Base-by-base conservation (phyloP, 768 basidiomycete species). In the Tricholoma matsutake region DNA sequence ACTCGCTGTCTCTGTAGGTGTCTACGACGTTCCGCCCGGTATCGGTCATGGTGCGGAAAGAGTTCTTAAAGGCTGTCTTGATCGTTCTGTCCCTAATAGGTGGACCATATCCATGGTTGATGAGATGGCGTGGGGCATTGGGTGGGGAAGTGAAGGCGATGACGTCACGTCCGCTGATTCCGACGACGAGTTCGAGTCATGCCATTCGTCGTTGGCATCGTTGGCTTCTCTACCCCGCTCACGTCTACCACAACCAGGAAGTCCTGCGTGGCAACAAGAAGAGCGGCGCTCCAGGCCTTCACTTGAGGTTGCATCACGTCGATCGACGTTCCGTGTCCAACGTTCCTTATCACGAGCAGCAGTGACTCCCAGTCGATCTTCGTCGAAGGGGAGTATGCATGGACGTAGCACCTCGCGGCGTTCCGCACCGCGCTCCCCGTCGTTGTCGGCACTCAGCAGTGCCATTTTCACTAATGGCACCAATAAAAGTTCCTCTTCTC, bases 41-140 rank as follows among this genome's bases (percentile, higher is more conserved):
- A 80, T 88, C 61, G 82, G 87, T 5, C 81, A 80, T 52, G 84
- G 85, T 7, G 86, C 86, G 2, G 84, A 86, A 68, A 81, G 81
- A 49, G 86, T 96, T 8, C 78, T 98, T 41, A 75, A 76, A 51
- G 96, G 96, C 1, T 97, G 95, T 70, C 76, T 98, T 25, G 85
- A 92, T 60, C 81, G 79, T 29, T 81, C 84, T 29, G 78, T 86
- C 10, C 64, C 72, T 0, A 77, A 76, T 22, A 82, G 96, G 4
- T 96, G 93, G 95, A 84, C 82, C n/a, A 87, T 95, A 61, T 80
- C 81, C 6, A 85, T 85, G 77, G 87, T 97, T 31, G 90, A 91
- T 64, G 87, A 91, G 56, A 81, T 87, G 6, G 87, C 89, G 2
- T 93, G 91, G 90, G 86, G 84, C 49, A 83, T 92, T 60, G 91